Evolutionary conservation across 2,329 filamentous ascomycete genomes (phyloP).

Genomic region (Huntiella bhutanensis): DNA sequence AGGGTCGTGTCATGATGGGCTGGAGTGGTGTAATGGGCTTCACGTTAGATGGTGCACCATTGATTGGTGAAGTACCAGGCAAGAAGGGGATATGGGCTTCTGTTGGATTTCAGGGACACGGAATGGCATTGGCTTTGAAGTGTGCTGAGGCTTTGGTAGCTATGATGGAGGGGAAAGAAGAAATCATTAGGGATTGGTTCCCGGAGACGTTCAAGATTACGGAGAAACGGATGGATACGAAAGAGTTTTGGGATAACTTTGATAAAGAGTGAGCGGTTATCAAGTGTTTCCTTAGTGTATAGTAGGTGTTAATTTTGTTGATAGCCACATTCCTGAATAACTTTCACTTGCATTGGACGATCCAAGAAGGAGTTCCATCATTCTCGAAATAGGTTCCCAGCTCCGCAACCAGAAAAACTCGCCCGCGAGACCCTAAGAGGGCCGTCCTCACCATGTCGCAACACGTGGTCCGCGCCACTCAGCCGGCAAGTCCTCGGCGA

Average conservation of each 20-base stretch:
- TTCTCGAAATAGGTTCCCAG: too few species aligned
- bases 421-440: too few species aligned
- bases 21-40: conserved; percentile 42
- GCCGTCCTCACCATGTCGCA: too few species aligned
- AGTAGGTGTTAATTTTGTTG: not conserved
- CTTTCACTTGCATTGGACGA: too few species aligned
- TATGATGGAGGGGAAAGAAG: conserved; percentile 27
- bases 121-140: conserved; percentile 45
- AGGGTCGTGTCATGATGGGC: conserved; percentile 23
- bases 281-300: too few species aligned
- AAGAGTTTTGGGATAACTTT: conserved; percentile 8
- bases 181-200: conserved; percentile 26
- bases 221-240: conserved; percentile 7
- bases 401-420: too few species aligned
- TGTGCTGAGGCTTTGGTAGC: conserved; percentile 35
- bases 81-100: conserved; percentile 32
- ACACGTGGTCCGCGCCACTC: too few species aligned
- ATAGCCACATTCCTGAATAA: not conserved
- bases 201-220: conserved; percentile 25
- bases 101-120: conserved; percentile 46
- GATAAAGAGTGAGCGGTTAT: not conserved
- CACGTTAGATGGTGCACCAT: conserved; percentile 31
- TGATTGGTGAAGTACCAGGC: conserved; percentile 29
- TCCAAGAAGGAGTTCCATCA: too few species aligned
- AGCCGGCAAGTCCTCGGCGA: too few species aligned